phyloP scores from a whole-genome alignment of 1,284 basidiomycete genomes.

The Boletus semigastroideus region DNA sequence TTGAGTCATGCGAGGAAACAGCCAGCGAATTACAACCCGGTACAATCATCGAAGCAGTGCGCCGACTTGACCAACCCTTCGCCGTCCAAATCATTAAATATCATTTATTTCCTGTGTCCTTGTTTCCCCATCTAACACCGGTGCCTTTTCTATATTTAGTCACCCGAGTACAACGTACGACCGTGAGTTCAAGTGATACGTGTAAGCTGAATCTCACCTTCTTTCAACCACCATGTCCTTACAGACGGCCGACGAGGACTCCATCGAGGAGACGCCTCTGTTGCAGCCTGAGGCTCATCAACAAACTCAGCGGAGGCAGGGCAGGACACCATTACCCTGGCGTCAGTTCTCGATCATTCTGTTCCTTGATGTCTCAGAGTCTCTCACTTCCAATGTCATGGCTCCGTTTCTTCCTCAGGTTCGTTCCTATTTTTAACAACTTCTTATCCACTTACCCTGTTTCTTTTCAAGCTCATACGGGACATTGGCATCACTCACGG shows the following conservation, averaged over 20 bases:
- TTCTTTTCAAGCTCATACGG: slow-evolving; percentile 44
- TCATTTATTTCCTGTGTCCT: no score
- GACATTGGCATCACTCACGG: slow-evolving; percentile 70
- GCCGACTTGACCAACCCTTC: no score
- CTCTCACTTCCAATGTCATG: slow-evolving; percentile 54
- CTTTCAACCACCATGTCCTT: slow-evolving; percentile 34
- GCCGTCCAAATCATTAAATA: no score
- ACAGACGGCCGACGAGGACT: slow-evolving; percentile 31
- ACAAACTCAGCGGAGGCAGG: slow-evolving; percentile 18
- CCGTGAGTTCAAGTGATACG: no score
- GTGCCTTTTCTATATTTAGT: no score
- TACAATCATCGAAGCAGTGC: no score
- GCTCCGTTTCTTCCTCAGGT: slow-evolving; percentile 47
- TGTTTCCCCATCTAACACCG: no score
- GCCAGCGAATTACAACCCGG: no score
- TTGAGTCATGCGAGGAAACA: no score
- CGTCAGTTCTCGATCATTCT: slow-evolving; percentile 34
- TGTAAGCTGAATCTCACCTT: background rate
- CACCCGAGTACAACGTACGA: no score
- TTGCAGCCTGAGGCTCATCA: slow-evolving; percentile 35
- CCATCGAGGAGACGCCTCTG: slow-evolving; percentile 50
- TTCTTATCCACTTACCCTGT: background rate
- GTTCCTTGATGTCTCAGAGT: slow-evolving; percentile 47
- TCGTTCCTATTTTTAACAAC: slow-evolving; percentile 16
- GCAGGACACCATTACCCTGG: slow-evolving; percentile 36